These are phyloP conservation scores for Cystobasidium ongulense DNA, from an alignment of 768 basidiomycete species.

Conservation along the genomic window DNA sequence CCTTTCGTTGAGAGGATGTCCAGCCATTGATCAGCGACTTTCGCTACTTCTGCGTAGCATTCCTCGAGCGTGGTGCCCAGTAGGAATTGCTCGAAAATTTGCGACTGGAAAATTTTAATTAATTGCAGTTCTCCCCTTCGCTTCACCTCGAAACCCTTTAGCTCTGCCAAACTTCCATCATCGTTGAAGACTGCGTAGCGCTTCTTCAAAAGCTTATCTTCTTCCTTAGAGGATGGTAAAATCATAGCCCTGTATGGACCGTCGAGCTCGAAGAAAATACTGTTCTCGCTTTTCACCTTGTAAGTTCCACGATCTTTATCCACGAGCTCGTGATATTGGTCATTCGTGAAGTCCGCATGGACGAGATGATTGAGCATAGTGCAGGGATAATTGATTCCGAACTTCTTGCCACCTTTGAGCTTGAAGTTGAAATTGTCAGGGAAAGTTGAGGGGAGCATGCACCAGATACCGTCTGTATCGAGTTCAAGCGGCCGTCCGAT, in stretches of 20 bases:
- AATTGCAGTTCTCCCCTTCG: constrained; percentile 92
- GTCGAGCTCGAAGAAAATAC: constrained; percentile 98
- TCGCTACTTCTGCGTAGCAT: constrained; percentile 87
- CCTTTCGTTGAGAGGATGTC: constrained; percentile 86
- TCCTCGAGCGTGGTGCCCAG: constrained; percentile 87
- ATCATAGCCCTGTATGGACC: constrained; percentile 99
- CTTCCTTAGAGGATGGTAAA: constrained; percentile 95
- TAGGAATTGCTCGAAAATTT: constrained; percentile 95
- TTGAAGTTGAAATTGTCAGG: constrained; percentile 96
- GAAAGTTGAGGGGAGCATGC: constrained; percentile 96
- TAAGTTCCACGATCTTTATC: constrained; percentile 78
- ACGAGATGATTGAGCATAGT: constrained; percentile 99
- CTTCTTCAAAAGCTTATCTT: constrained; percentile 96
- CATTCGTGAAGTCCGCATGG: constrained; percentile 86
- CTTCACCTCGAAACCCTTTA: constrained; percentile 99
- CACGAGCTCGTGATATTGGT: constrained; percentile 85
- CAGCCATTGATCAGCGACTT: constrained; percentile 92
- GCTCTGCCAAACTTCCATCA: constrained; percentile 90
- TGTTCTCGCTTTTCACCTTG: constrained; percentile 81
- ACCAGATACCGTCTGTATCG: constrained; percentile 99
- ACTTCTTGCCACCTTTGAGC: constrained; percentile 72
- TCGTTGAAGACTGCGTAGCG: constrained; percentile 98
- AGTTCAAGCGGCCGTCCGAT: constrained; percentile 93
- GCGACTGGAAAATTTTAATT: constrained; percentile 98
- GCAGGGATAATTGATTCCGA: constrained; percentile 90